Percentiles rank a stretch among this genome's conserved stretches.
These are phyloP conservation scores for Nasturtium officinale DNA, from an alignment of 345 rosid genomes.

Conservation along the genomic window DNA sequence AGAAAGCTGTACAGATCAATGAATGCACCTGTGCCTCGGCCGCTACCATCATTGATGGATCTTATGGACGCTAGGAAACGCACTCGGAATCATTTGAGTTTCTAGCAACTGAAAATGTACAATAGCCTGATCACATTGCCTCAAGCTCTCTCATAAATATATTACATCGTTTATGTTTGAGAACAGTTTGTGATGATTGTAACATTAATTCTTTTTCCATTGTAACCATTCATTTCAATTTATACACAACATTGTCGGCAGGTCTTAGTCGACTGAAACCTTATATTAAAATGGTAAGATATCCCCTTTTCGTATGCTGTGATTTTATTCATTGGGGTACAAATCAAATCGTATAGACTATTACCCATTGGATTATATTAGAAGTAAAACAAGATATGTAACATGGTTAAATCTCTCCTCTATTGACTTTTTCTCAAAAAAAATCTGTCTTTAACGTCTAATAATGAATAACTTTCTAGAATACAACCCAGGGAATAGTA, in stretches of 20 bases:
- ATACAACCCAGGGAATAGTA: too few species aligned
- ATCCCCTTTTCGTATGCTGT: not conserved
- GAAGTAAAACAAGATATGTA: too few species aligned
- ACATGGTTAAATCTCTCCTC: too few species aligned
- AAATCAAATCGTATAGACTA: too few species aligned
- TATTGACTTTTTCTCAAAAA: too few species aligned
- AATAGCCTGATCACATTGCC: conserved; percentile 5
- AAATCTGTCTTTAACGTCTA: too few species aligned
- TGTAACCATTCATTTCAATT: conserved; percentile 14
- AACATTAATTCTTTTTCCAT: conserved; percentile 1
- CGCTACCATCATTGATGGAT: conserved; percentile 75
- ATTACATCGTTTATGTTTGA: not conserved
- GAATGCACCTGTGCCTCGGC: conserved; percentile 77
- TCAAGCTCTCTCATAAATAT: not conserved
- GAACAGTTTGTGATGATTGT: conserved; percentile 13
- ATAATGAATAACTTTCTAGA: too few species aligned
- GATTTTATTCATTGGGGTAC: not conserved
- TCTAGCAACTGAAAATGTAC: not conserved
- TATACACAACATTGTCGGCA: not conserved
- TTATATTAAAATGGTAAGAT: too few species aligned
- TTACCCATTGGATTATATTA: too few species aligned
- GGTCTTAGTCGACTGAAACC: not conserved
- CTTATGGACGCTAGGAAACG: conserved; percentile 60
- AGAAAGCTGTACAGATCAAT: conserved; percentile 69
- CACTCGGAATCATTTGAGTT: conserved; percentile 39